Percentiles rank a stretch among this genome's conserved stretches.
Evolutionary conservation across 805 yeast genomes (phyloP).

Genomic region (Myxozyma melibiosi): DNA sequence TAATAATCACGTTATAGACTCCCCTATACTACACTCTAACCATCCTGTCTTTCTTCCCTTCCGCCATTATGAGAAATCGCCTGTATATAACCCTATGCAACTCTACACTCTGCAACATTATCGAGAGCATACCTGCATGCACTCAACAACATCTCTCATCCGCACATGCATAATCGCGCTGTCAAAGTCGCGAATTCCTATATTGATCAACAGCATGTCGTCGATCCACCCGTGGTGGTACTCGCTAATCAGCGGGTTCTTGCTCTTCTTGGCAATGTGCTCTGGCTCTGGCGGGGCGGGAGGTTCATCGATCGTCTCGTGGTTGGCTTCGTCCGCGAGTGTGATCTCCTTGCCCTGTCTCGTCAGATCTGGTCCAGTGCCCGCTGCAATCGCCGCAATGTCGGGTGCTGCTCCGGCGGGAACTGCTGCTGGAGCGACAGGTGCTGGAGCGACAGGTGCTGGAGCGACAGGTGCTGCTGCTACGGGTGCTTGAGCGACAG

Average conservation of each 20-base stretch:
- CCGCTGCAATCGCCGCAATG: background rate
- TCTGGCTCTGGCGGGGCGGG: constrained; percentile 9
- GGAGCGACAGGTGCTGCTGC: too few relatives aligned
- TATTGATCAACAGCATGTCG: constrained; percentile 11
- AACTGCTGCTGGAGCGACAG: background rate
- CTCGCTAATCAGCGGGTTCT: constrained; percentile 8
- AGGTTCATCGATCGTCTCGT: background rate
- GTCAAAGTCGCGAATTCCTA: constrained; percentile 11
- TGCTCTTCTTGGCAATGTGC: background rate
- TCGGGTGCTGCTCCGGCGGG: background rate
- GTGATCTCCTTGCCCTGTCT: background rate
- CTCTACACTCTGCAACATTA: background rate
- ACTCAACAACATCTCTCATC: constrained; percentile 10
- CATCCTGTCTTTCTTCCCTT: too few relatives aligned
- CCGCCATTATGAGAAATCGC: too few relatives aligned
- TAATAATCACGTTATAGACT: background rate
- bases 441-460: too few relatives aligned
- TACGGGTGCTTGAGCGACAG: too few relatives aligned
- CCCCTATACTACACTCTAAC: too few relatives aligned
- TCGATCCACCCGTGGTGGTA: constrained; percentile 20
- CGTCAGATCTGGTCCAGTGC: background rate
- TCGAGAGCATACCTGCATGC: constrained; percentile 7
- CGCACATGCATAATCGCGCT: constrained; percentile 12
- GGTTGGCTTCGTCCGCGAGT: background rate
- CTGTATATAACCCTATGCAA: background rate